phyloP scores from a whole-genome alignment of 2,329 filamentous ascomycete genomes.

The Uncinocarpus reesii region DNA sequence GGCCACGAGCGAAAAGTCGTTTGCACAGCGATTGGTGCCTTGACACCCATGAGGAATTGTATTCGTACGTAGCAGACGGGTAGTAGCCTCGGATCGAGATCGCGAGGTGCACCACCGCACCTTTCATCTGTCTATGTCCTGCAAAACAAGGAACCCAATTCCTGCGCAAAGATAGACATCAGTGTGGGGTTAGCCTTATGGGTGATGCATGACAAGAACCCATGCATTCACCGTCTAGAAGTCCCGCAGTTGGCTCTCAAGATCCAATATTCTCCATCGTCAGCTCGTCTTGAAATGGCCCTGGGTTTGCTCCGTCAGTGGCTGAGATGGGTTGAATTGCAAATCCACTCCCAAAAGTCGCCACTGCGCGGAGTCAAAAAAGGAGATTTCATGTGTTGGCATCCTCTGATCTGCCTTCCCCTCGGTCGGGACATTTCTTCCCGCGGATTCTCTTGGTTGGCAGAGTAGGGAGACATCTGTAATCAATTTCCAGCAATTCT shows the following conservation, averaged over 20 bases:
- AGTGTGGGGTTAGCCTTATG: conserved; percentile 13
- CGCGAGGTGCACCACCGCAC: neutral
- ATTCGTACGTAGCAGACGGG: neutral
- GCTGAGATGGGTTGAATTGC: neutral
- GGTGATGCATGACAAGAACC: neutral
- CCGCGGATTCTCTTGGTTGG: no score
- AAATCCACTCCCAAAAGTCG: neutral
- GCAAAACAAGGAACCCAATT: conserved; percentile 3
- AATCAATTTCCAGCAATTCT: no score
- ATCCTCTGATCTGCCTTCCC: neutral
- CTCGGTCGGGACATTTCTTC: neutral
- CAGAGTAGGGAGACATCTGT: neutral
- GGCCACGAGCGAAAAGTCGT: neutral
- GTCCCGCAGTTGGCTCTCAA: neutral
- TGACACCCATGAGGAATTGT: neutral
- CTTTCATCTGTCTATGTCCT: neutral
- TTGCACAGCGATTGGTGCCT: neutral
- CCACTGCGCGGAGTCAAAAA: neutral
- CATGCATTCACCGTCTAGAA: neutral
- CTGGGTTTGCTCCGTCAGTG: conserved; percentile 1
- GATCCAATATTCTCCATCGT: neutral
- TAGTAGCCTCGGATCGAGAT: neutral
- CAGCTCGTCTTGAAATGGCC: neutral
- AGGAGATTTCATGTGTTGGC: neutral
- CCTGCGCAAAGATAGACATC: conserved; percentile 1